Conservation (phyloP, 305 asterid genomes). For the Solanum hybrid region DNA sequence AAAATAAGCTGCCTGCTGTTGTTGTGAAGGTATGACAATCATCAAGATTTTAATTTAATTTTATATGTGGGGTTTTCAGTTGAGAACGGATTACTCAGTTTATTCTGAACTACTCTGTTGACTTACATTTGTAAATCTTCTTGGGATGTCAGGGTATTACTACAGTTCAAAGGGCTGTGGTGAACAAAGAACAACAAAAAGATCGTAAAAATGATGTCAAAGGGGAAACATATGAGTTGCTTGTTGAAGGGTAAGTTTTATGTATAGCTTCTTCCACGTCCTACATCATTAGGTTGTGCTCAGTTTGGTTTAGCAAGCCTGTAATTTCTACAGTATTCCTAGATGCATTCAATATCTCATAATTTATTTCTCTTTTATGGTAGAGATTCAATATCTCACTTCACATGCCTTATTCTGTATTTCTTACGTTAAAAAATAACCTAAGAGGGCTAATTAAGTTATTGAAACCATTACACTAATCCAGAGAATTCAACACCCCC, state of each 20-base stretch:
- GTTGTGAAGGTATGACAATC: slow-evolving; percentile 66
- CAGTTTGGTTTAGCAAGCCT: not conserved
- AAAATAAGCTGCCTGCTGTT: slow-evolving; percentile 56
- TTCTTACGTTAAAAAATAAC: not conserved
- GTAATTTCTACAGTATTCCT: not conserved
- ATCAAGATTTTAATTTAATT: not conserved
- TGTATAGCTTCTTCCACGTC: not conserved
- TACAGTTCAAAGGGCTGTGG: slow-evolving; percentile 71
- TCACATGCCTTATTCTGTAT: not conserved
- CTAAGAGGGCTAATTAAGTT: not conserved
- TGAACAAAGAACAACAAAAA: slow-evolving; percentile 25
- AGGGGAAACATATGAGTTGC: slow-evolving; percentile 40
- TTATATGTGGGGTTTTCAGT: not conserved
- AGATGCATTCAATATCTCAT: not conserved
- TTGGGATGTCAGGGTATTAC: slow-evolving; percentile 58
- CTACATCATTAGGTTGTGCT: not conserved
- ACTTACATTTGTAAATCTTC: slow-evolving; percentile 6
- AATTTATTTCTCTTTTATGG: not conserved
- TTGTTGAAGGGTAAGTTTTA: slow-evolving; percentile 77
- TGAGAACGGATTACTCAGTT: not conserved
- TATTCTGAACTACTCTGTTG: not conserved
- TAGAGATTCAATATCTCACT: not conserved
- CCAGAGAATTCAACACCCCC: not conserved
- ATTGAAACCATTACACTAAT: not conserved
- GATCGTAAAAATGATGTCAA: slow-evolving; percentile 17